Percentiles rank a stretch among this genome's conserved stretches.
phyloP scores from a whole-genome alignment of 179 eudicot species.

The Amaranthus tricolor region DNA sequence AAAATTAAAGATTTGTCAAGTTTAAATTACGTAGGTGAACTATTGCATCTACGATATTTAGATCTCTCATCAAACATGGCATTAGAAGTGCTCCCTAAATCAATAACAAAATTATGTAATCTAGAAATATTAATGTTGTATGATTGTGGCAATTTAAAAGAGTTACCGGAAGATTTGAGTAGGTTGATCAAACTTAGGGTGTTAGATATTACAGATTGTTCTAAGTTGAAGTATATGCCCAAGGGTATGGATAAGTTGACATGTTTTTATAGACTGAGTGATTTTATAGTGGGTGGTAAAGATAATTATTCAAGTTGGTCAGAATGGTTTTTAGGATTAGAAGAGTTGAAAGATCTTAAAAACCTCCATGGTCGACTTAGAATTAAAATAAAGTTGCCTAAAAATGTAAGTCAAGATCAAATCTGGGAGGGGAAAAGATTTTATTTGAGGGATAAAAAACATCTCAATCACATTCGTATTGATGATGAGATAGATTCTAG shows the following conservation, averaged over 20 bases:
- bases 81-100: too few relatives aligned
- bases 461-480: neutral
- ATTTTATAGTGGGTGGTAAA: neutral
- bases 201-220: neutral
- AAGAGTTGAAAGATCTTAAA: neutral
- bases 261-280: neutral
- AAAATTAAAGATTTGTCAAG: constrained; percentile 7
- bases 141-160: neutral
- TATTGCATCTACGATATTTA: neutral
- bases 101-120: neutral
- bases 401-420: too few relatives aligned
- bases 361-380: too few relatives aligned
- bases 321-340: neutral
- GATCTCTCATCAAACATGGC: too few relatives aligned
- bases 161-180: neutral
- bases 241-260: constrained; percentile 11
- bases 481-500: too few relatives aligned
- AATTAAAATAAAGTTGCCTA: too few relatives aligned
- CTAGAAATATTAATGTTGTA: constrained; percentile 16
- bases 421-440: too few relatives aligned
- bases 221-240: constrained; percentile 16
- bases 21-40: neutral
- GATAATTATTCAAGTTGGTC: neutral
- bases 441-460: neutral
- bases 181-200: too few relatives aligned